Percentiles rank a stretch among this genome's conserved stretches.
Evolutionary conservation across 495 filamentous ascomycete species (phyloP).

Genomic region (Tuber umbilicatum): DNA sequence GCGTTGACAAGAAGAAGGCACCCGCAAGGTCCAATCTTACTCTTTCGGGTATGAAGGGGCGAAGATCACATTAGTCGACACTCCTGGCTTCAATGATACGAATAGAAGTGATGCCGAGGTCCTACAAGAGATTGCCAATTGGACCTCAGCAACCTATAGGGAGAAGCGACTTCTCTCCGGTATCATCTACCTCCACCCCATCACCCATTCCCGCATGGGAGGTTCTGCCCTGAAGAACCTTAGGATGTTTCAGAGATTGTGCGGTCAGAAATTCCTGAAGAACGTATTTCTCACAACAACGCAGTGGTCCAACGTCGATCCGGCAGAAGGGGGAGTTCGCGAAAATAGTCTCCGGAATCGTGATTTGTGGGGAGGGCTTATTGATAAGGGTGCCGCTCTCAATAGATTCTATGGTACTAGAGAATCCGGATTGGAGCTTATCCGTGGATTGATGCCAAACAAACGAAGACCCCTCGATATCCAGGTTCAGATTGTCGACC

Average conservation of each 20-base stretch:
- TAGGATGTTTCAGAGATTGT: constrained; percentile 46
- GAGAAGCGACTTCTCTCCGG: constrained; percentile 37
- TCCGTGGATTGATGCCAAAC: constrained; percentile 19
- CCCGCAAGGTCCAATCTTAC: constrained; percentile 18
- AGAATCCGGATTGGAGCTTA: constrained; percentile 41
- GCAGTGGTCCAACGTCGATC: constrained; percentile 44
- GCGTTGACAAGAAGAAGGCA: constrained; percentile 19
- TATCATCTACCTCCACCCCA: constrained; percentile 49
- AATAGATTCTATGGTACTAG: constrained; percentile 38
- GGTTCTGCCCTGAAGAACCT: constrained; percentile 46
- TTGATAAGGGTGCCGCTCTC: constrained; percentile 34
- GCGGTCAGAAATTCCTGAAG: constrained; percentile 42
- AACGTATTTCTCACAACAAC: constrained; percentile 48
- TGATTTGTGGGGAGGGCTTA: constrained; percentile 46
- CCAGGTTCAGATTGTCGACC: constrained; percentile 44
- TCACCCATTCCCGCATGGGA: constrained; percentile 44
- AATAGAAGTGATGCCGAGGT: constrained; percentile 44
- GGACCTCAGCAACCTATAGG: constrained; percentile 38
- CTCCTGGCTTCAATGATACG: constrained; percentile 51
- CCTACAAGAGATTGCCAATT: constrained; percentile 43
- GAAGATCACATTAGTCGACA: constrained; percentile 46
- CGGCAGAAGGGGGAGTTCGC: constrained; percentile 24
- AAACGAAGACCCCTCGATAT: constrained; percentile 40
- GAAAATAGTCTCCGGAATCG: constrained; percentile 42
- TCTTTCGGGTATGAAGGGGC: constrained; percentile 21